Evolutionary conservation across 345 rosid genomes (phyloP).

Genomic region (Ceriops decandra): DNA sequence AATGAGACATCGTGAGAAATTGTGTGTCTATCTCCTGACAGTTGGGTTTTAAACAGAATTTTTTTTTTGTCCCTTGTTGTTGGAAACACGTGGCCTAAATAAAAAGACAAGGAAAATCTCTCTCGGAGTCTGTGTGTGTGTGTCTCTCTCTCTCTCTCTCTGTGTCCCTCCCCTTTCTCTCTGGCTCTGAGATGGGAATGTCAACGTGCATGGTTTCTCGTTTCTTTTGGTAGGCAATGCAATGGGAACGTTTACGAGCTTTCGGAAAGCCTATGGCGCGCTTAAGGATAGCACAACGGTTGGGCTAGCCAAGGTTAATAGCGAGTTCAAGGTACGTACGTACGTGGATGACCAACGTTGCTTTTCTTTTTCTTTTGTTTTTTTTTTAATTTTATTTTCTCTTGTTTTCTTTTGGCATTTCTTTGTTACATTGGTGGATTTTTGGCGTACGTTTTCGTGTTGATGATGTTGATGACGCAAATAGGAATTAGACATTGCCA

Average conservation of each 20-base stretch:
- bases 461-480: not conserved
- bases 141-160: not conserved
- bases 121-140: too few relatives aligned
- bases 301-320: conserved; percentile 98
- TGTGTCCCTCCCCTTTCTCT: too few relatives aligned
- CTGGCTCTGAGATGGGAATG: not conserved
- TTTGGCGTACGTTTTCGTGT: not conserved
- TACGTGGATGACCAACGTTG: not conserved
- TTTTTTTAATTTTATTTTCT: too few relatives aligned
- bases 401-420: not conserved
- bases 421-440: not conserved
- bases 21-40: too few relatives aligned
- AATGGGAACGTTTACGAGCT: conserved; percentile 79
- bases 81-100: too few relatives aligned
- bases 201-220: not conserved
- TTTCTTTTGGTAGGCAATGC: not conserved
- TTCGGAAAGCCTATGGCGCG: conserved; percentile 93
- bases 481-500: conserved; percentile 91
- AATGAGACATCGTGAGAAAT: too few relatives aligned
- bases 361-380: not conserved
- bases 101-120: too few relatives aligned
- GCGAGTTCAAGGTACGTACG: conserved; percentile 81
- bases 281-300: conserved; percentile 95
- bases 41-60: too few relatives aligned
- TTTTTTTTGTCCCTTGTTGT: too few relatives aligned